phyloP scores from a whole-genome alignment of 2,329 filamentous ascomycete species.

The Ophiostoma himal-ulmi region DNA sequence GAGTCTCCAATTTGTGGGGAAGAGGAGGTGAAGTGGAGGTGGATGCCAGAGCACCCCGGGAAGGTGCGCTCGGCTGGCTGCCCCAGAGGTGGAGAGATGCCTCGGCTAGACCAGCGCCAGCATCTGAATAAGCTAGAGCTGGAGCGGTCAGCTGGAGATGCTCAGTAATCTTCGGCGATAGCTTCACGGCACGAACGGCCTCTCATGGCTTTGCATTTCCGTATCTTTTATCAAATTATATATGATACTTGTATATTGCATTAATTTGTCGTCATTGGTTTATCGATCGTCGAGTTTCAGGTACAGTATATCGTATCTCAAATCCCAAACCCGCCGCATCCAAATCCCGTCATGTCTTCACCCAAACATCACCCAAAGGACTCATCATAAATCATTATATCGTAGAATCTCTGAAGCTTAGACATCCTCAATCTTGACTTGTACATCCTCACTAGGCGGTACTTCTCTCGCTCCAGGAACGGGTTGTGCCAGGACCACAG shows the following conservation, averaged over 20 bases:
- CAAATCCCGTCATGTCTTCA: not conserved
- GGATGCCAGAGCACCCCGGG: not conserved
- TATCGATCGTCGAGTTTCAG: not conserved
- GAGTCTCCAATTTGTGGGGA: constrained; percentile 1
- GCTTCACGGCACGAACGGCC: not conserved
- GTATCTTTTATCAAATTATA: not conserved
- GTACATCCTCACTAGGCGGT: not conserved
- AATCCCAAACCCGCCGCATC: not conserved
- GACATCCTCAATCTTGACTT: not conserved
- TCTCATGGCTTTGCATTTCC: not conserved
- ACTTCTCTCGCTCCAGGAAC: constrained; percentile 40
- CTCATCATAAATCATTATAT: not conserved
- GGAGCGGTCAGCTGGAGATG: not conserved
- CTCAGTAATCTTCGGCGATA: not conserved
- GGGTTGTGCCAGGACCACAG: constrained; percentile 66
- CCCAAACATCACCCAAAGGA: not conserved
- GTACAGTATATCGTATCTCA: not conserved
- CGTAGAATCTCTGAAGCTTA: not conserved
- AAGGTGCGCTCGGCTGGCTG: not conserved
- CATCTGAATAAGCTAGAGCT: not conserved
- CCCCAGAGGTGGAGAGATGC: constrained; percentile 15
- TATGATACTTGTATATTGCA: not conserved
- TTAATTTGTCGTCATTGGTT: not conserved
- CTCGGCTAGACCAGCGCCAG: constrained; percentile 18
- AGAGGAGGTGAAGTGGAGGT: constrained; percentile 1